Conservation (phyloP, 495 filamentous ascomycete genomes). For the Trichocladium antarcticum region DNA sequence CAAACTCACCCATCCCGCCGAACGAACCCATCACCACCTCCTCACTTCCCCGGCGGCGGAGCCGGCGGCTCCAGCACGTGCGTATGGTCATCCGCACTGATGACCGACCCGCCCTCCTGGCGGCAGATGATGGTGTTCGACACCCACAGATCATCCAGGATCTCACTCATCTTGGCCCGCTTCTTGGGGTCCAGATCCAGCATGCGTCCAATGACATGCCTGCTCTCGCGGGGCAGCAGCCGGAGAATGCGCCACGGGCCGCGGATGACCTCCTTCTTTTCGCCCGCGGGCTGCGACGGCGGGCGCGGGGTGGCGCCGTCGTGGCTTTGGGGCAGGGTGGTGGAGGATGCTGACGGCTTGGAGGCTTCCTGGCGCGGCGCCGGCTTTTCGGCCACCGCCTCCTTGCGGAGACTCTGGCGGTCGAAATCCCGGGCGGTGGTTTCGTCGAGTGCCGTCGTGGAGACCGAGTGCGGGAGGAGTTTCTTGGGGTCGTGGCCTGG, state of each 20-base stretch:
- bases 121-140: conserved; percentile 51
- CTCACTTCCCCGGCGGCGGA: conserved; percentile 14
- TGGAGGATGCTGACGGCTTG: conserved; percentile 7
- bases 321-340: conserved; percentile 5
- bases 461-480: conserved; percentile 30
- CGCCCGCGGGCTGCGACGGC: conserved; percentile 25
- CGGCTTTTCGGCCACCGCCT: not conserved
- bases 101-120: conserved; percentile 35
- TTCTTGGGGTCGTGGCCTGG: conserved; percentile 42
- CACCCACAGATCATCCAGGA: conserved; percentile 86
- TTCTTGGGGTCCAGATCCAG: conserved; percentile 77
- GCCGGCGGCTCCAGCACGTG: conserved; percentile 45
- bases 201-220: conserved; percentile 87
- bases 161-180: conserved; percentile 72
- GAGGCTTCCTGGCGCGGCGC: conserved; percentile 9
- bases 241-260: conserved; percentile 91
- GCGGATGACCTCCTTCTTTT: conserved; percentile 69
- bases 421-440: conserved; percentile 30
- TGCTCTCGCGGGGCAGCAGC: conserved; percentile 77
- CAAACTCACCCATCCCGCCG: no score
- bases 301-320: conserved; percentile 2
- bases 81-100: conserved; percentile 40
- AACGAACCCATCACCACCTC: no score
- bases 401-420: conserved; percentile 17
- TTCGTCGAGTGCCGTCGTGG: conserved; percentile 27